Evolutionary conservation across 306 rosid species (phyloP), one percentile per base, ranked within the genome.

Genomic region (Rubus idaeus): DNA sequence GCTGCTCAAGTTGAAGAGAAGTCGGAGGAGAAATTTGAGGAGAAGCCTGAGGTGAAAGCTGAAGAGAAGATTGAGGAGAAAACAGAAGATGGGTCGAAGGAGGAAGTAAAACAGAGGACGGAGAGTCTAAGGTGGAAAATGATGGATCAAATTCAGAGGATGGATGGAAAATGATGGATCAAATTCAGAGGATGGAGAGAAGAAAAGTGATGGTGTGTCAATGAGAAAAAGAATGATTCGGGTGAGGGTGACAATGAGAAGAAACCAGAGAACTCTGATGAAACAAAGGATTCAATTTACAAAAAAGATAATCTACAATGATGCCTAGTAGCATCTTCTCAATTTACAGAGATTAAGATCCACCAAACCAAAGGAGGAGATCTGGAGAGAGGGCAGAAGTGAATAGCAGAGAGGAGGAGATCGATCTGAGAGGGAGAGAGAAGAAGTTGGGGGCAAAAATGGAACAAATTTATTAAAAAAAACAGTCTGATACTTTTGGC

Each of bases 161-260:
- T 60, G 85, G 73, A 11, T n/a, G n/a, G n/a, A n/a, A n/a, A n/a
- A n/a, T n/a, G n/a, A n/a, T n/a, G n/a, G n/a, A n/a, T n/a, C n/a
- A 37, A 82, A 64, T 39, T 77, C 87, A 16, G 87, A 79, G 73
- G 81, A 23, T 60, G 85, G 73, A 11, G 85, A 78, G 57, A 68
- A 39, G 88, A 86, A 68, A 80, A 81, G 68, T 75, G 83, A 80
- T 40, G 76, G 81, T 75, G 81, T 75, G 91, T 88, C 53, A 75
- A 26, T 26, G 79, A 79, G 77, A 80, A 83, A 23, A 85, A 83
- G 56, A 74, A 91, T 78, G 90, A 83, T 63, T 73, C 87, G 26
- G 71, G 68, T 72, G 93, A 64, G 39, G 73, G 66, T 75, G 93
- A 23, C 50, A 83, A 70, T 8, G 85, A 78, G 57, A 68, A 82